Evolutionary conservation across 148 eudicot species (phyloP).

Genomic region (Diospyros lotus): DNA sequence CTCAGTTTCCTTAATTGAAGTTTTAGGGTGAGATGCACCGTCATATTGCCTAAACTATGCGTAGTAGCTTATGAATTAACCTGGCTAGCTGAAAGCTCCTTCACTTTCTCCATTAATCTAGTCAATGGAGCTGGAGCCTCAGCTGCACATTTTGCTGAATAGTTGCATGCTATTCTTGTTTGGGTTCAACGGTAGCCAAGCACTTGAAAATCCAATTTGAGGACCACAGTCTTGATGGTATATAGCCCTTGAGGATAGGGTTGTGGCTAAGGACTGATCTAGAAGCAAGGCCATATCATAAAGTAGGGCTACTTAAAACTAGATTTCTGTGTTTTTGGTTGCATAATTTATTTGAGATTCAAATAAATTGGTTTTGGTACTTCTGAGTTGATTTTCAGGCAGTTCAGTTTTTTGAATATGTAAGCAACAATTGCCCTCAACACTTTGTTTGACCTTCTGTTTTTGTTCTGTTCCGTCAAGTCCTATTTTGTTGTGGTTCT

Average conservation of each 20-base stretch:
- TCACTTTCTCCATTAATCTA: neutral
- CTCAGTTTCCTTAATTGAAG: neutral
- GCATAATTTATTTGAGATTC: neutral
- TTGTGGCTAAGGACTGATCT: neutral
- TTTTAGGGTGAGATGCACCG: neutral
- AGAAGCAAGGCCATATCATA: neutral
- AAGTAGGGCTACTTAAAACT: conserved; percentile 3
- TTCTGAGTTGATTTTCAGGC: neutral
- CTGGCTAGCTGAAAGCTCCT: conserved; percentile 9
- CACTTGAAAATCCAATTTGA: neutral
- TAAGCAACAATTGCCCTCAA: neutral
- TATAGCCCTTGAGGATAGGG: neutral
- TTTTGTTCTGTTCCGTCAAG: neutral
- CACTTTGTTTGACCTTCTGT: neutral
- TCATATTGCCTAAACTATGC: neutral
- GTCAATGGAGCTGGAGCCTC: neutral
- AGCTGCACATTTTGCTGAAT: neutral
- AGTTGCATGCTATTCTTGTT: neutral
- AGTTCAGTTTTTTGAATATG: neutral
- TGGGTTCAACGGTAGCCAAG: neutral
- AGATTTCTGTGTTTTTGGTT: neutral
- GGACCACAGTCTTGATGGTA: neutral
- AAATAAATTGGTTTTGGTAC: neutral
- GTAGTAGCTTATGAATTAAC: neutral
- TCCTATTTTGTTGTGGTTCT: neutral